Evolutionary conservation across 805 yeast species (phyloP), one percentile per base, ranked within the genome.

Genomic region (Saccharomycopsis schoenii): DNA sequence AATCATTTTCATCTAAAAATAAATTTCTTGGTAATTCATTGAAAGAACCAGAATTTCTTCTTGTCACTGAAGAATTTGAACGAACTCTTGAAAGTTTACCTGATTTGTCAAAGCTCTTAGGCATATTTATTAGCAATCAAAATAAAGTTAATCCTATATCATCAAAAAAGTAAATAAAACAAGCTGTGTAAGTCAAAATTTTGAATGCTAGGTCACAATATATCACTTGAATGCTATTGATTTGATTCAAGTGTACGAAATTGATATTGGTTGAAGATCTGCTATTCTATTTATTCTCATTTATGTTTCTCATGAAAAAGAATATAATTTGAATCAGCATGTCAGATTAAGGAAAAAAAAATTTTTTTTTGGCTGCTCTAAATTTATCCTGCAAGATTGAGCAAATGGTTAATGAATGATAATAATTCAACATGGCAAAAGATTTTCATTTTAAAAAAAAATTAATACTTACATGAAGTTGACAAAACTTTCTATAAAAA

Each of bases 1-100:
- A 77, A 67, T 75, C 82, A 69, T 86, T 86, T 57, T 83, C 89
- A 59, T 85, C 63, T 43, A 63, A 57, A 40, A 58, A 63, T 19
- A 58, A 34, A 37, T 43, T 55, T 34, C 60, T 40, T 17, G 55
- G 29, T 8, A 60, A 54, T 39, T 43, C 60, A 25, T 15, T 37
- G 3, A 59, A 58, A 4, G 65, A 60, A 17, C 47, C 37, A 6
- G 65, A 60, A 40, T 58, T 58, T 43, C 63, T 25, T 42, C 65
- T 43, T 12, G 61, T 62, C 19, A 47, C 15, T 8, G 63, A 61
- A 12, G 57, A 36, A 57, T 56, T 59, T 12, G 61, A 58, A 10
- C 65, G 57, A 40, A 63, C 59, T 40, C 65, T n/a, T 5, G 65
- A 25, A 11, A 60, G 58, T 43, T 57, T 59, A 39, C 50, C 10